phyloP scores from a whole-genome alignment of 306 rosid species.

The Gleditsia sinensis region DNA sequence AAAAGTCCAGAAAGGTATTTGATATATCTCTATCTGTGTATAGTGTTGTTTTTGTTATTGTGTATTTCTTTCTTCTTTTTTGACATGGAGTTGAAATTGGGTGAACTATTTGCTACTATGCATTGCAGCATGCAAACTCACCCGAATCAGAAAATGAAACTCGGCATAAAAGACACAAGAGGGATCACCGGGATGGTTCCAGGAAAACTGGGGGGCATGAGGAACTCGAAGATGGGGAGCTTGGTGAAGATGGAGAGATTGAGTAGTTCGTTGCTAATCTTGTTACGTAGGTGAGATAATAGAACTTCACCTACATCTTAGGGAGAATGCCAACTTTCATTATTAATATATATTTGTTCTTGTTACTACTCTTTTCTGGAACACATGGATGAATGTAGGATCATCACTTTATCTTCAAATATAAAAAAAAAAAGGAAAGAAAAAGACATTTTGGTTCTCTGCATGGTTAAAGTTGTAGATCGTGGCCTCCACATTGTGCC shows the following conservation, averaged over 20 bases:
- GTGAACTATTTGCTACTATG: slow-evolving; percentile 18
- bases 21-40: slow-evolving; percentile 9
- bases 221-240: slow-evolving; percentile 98
- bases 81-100: slow-evolving; percentile 27
- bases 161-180: slow-evolving; percentile 85
- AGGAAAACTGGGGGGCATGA: slow-evolving; percentile 68
- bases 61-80: not conserved
- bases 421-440: slow-evolving; percentile 32
- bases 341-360: not conserved
- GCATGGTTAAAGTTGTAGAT: slow-evolving; percentile 1
- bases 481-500: slow-evolving; percentile 1
- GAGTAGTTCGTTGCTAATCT: slow-evolving; percentile 37
- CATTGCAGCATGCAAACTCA: slow-evolving; percentile 79
- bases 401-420: not conserved
- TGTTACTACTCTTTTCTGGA: not conserved
- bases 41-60: not conserved
- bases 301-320: slow-evolving; percentile 5
- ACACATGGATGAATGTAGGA: slow-evolving; percentile 27
- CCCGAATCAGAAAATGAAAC: slow-evolving; percentile 90
- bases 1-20: slow-evolving; percentile 81
- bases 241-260: slow-evolving; percentile 87
- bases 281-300: slow-evolving; percentile 19
- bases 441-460: slow-evolving; percentile 1
- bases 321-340: slow-evolving; percentile 16
- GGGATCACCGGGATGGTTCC: slow-evolving; percentile 82